A percentile compares a stretch with the other conserved stretches of the same genome.
phyloP scores from a whole-genome alignment of 140 eudicot species.

The Stevia rebaudiana region DNA sequence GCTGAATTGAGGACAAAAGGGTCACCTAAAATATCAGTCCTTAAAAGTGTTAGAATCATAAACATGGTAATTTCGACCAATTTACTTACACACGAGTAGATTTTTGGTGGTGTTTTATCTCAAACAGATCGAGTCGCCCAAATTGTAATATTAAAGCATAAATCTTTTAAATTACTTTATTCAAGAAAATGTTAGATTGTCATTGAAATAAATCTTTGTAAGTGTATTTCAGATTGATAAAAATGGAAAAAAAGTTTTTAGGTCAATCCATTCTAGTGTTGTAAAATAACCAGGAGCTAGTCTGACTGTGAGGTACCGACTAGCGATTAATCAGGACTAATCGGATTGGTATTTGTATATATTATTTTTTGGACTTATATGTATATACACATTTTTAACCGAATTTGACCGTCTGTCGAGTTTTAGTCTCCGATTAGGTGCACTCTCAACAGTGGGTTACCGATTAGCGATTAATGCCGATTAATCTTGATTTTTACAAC shows the following conservation, averaged over 20 bases:
- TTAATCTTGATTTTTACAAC: no score
- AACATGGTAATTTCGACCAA: background rate
- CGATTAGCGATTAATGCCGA: no score
- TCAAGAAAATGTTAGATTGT: background rate
- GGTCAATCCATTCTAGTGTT: no score
- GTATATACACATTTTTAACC: no score
- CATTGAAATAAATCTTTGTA: background rate
- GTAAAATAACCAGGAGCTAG: no score
- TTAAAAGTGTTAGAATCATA: constrained; percentile 9
- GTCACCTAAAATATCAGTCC: constrained; percentile 44
- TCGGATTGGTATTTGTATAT: no score
- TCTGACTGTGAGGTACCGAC: no score
- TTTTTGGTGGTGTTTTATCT: background rate
- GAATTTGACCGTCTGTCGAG: no score
- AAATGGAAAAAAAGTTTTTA: background rate
- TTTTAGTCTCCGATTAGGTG: no score
- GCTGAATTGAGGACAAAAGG: constrained; percentile 69
- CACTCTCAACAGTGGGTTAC: no score
- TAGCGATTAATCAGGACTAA: no score
- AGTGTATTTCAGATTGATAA: background rate
- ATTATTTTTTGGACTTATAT: no score
- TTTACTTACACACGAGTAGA: background rate
- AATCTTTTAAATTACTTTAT: background rate
- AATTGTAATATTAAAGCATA: background rate
- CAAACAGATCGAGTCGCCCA: background rate